phyloP scores from a whole-genome alignment of 2,329 filamentous ascomycete species.

The Phialophora macrospora region DNA sequence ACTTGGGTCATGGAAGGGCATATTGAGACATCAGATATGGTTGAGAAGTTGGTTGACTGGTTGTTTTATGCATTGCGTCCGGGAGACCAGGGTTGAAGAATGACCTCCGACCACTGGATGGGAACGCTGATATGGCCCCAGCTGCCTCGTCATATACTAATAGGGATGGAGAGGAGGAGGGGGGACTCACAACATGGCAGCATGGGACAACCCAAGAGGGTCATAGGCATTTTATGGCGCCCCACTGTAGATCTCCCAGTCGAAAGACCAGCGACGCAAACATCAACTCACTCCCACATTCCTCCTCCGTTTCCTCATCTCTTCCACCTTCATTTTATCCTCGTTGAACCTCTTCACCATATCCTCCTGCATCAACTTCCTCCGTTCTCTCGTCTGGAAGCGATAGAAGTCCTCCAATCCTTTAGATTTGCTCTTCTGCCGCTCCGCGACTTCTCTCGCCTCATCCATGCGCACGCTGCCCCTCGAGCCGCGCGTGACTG shows the following conservation, averaged over 20 bases:
- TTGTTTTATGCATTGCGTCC: slow-evolving; percentile 33
- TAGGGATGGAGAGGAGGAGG: neutral
- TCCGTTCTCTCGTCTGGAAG: slow-evolving; percentile 79
- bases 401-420: slow-evolving; percentile 77
- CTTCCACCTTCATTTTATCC: slow-evolving; percentile 72
- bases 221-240: neutral
- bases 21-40: slow-evolving; percentile 24
- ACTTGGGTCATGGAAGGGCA: neutral
- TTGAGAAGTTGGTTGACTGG: slow-evolving; percentile 36
- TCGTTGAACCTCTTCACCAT: slow-evolving; percentile 75
- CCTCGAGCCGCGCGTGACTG: slow-evolving; percentile 78
- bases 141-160: slow-evolving; percentile 35
- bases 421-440: slow-evolving; percentile 65
- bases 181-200: neutral
- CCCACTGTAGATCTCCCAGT: neutral
- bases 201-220: neutral
- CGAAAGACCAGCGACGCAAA: neutral
- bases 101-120: slow-evolving; percentile 17
- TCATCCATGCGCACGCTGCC: slow-evolving; percentile 75
- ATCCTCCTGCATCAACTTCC: slow-evolving; percentile 73
- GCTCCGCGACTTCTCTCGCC: slow-evolving; percentile 64
- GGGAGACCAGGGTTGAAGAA: slow-evolving; percentile 25
- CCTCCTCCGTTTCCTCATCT: slow-evolving; percentile 70
- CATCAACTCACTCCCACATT: neutral
- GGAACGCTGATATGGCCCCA: slow-evolving; percentile 36